These are phyloP conservation scores for Rosa persica DNA, from an alignment of 306 rosid genomes.

Conservation along the genomic window DNA sequence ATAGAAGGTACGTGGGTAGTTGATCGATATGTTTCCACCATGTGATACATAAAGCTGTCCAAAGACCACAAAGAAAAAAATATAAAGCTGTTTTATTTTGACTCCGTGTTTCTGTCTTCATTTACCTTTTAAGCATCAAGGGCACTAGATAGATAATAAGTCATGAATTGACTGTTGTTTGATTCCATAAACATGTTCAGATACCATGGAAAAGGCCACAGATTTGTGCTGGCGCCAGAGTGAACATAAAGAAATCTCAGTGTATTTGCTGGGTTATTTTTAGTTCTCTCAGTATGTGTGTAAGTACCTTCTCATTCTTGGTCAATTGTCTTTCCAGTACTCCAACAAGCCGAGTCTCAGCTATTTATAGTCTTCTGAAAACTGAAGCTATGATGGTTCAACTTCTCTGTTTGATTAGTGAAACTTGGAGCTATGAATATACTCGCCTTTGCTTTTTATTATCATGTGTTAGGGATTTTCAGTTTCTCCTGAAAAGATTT, in stretches of 20 bases:
- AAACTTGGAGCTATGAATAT: too few relatives aligned
- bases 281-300: too few relatives aligned
- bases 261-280: too few relatives aligned
- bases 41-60: background rate
- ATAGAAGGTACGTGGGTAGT: background rate
- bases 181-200: conserved; percentile 29
- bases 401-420: too few relatives aligned
- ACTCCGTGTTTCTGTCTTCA: background rate
- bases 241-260: too few relatives aligned
- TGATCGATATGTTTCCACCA: background rate
- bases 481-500: background rate
- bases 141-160: background rate
- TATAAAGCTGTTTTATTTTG: background rate
- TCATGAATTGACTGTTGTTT: background rate
- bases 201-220: conserved; percentile 70
- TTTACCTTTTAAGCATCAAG: background rate
- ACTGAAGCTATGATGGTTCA: too few relatives aligned
- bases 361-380: too few relatives aligned
- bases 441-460: background rate
- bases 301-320: too few relatives aligned
- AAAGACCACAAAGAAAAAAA: background rate
- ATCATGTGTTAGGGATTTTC: background rate
- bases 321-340: too few relatives aligned
- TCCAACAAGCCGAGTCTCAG: too few relatives aligned
- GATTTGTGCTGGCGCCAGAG: conserved; percentile 71